Evolutionary conservation across 805 yeast species (phyloP).

Genomic region (Pichia membranifaciens): DNA sequence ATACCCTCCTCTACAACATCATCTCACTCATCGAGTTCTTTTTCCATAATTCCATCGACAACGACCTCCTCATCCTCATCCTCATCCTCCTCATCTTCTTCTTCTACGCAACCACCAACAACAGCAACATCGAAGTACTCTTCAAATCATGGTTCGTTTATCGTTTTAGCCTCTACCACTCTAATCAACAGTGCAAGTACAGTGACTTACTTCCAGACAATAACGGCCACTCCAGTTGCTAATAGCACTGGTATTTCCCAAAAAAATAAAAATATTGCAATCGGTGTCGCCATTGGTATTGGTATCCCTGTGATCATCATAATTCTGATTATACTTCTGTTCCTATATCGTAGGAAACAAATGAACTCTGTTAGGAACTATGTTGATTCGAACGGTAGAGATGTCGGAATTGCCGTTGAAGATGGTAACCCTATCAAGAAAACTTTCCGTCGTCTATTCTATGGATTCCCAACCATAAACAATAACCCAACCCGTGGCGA

Average conservation of each 20-base stretch:
- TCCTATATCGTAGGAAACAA: constrained; percentile 18
- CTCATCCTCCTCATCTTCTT: constrained; percentile 9
- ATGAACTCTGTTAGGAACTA: constrained; percentile 21
- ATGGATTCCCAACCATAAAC: constrained; percentile 24
- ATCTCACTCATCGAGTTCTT: constrained; percentile 3
- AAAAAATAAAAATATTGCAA: constrained; percentile 43
- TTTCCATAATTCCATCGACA: constrained; percentile 10
- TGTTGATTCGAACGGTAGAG: constrained; percentile 32
- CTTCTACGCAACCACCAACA: constrained; percentile 13
- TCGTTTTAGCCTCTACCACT: constrained; percentile 17
- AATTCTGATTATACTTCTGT: constrained; percentile 12
- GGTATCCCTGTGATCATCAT: constrained; percentile 55
- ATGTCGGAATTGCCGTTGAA: constrained; percentile 27
- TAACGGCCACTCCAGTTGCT: constrained; percentile 23
- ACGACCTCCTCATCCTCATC: constrained; percentile 1
- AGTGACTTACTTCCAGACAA: constrained; percentile 16
- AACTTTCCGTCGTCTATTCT: constrained; percentile 10
- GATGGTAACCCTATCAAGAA: constrained; percentile 21
- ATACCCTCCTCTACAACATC: neutral
- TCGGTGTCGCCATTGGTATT: constrained; percentile 68
- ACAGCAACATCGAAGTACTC: constrained; percentile 12
- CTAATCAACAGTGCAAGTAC: constrained; percentile 21
- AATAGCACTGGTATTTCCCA: constrained; percentile 40
- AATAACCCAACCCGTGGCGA: constrained; percentile 19
- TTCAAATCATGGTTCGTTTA: constrained; percentile 15